A percentile compares a stretch with the other conserved stretches of the same genome.
Evolutionary conservation across 129 eudicot species (phyloP).

Genomic region (Helianthus tuberosus): DNA sequence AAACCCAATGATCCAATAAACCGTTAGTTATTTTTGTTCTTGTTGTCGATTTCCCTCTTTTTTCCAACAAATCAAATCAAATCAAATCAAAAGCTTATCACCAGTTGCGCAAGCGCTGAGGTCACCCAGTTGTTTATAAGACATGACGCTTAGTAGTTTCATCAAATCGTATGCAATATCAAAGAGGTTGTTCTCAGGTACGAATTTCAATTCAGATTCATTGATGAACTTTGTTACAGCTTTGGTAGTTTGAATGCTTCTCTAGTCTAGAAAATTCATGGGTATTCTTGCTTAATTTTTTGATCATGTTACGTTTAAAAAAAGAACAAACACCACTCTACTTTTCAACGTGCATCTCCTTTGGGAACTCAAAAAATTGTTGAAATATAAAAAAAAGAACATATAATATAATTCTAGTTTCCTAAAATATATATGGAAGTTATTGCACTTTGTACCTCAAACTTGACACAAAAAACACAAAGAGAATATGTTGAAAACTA

Average conservation of each 20-base stretch:
- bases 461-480: no score
- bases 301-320: background rate
- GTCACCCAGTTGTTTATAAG: constrained; percentile 17
- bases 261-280: background rate
- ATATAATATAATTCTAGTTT: no score
- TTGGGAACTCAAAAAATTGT: no score
- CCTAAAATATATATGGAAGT: no score
- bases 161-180: background rate
- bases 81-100: background rate
- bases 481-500: no score
- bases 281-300: background rate
- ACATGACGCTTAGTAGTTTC: background rate
- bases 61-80: background rate
- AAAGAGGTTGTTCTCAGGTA: constrained; percentile 16
- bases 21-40: no score
- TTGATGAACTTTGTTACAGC: background rate
- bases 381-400: no score
- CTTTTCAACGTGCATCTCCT: no score
- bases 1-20: no score
- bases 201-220: constrained; percentile 5
- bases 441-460: no score
- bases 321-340: no score
- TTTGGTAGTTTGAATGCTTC: background rate
- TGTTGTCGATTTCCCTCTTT: background rate
- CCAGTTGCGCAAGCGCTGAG: constrained; percentile 32